Conservation (phyloP, 371 early-diverging fungal species). For the Encephalitozoon intestinalis region DNA sequence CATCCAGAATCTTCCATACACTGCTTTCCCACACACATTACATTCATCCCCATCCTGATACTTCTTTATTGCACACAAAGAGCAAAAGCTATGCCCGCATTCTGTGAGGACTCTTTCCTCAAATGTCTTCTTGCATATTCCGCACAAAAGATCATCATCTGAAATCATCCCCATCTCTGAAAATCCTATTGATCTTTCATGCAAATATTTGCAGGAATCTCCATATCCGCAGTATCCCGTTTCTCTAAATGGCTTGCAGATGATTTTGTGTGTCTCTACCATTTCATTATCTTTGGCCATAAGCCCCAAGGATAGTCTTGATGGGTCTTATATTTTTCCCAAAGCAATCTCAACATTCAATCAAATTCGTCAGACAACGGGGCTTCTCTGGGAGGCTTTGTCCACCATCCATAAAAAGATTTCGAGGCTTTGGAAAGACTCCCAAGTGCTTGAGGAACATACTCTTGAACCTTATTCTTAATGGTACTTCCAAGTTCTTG, state of each 20-base stretch:
- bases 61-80: constrained; percentile 14
- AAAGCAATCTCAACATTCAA: background rate
- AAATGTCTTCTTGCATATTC: constrained; percentile 8
- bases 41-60: constrained; percentile 16
- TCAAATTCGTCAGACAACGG: background rate
- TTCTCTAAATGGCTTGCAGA: constrained; percentile 44
- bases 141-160: background rate
- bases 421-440: background rate
- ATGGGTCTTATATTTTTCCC: too few relatives aligned
- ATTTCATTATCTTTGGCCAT: background rate
- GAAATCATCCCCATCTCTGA: background rate
- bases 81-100: constrained; percentile 33
- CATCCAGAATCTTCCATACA: constrained; percentile 21
- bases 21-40: constrained; percentile 9
- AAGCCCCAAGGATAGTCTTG: background rate
- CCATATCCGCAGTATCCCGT: constrained; percentile 54
- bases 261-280: constrained; percentile 23
- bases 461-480: background rate
- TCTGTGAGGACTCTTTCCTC: constrained; percentile 6
- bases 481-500: background rate
- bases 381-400: background rate
- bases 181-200: constrained; percentile 12
- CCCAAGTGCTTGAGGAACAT: background rate
- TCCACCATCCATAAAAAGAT: background rate
- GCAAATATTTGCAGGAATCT: constrained; percentile 43